Evolutionary conservation across 768 basidiomycete species (phyloP).

Genomic region (Candolleomyces aberdarensis): DNA sequence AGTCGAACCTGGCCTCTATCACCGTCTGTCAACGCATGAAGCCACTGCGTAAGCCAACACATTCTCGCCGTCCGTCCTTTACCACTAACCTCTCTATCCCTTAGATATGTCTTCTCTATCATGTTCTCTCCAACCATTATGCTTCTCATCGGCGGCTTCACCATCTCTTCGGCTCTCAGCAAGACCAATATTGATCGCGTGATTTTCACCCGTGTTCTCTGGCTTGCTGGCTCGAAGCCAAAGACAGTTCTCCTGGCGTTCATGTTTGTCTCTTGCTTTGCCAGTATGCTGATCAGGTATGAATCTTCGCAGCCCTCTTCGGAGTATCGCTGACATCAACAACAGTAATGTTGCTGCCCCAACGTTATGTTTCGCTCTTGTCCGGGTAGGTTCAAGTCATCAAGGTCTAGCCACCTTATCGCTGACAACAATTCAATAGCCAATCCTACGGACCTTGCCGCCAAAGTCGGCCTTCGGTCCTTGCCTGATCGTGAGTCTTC

Average conservation of each 20-base stretch:
- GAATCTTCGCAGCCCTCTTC: slow-evolving; percentile 7
- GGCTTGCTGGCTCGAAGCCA: slow-evolving; percentile 85
- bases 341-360: slow-evolving; percentile 91
- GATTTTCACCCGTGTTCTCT: slow-evolving; percentile 85
- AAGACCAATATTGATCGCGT: slow-evolving; percentile 95
- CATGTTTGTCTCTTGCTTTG: slow-evolving; percentile 96
- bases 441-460: slow-evolving; percentile 89
- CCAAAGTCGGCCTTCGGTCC: slow-evolving; percentile 84
- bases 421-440: slow-evolving; percentile 44
- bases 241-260: slow-evolving; percentile 86
- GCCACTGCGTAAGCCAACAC: slow-evolving; percentile 70
- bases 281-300: slow-evolving; percentile 98
- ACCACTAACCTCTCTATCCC: slow-evolving; percentile 9
- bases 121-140: slow-evolving; percentile 99
- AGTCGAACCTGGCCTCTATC: slow-evolving; percentile 32
- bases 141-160: slow-evolving; percentile 97
- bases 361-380: slow-evolving; percentile 93
- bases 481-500: slow-evolving; percentile 76
- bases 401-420: slow-evolving; percentile 1
- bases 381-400: slow-evolving; percentile 57
- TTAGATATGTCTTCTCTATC: slow-evolving; percentile 83
- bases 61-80: neutral
- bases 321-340: slow-evolving; percentile 1
- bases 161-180: slow-evolving; percentile 92
- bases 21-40: slow-evolving; percentile 53